Conservation (phyloP, 495 filamentous ascomycete genomes). For the Lasiosphaeriaceae sp. region DNA sequence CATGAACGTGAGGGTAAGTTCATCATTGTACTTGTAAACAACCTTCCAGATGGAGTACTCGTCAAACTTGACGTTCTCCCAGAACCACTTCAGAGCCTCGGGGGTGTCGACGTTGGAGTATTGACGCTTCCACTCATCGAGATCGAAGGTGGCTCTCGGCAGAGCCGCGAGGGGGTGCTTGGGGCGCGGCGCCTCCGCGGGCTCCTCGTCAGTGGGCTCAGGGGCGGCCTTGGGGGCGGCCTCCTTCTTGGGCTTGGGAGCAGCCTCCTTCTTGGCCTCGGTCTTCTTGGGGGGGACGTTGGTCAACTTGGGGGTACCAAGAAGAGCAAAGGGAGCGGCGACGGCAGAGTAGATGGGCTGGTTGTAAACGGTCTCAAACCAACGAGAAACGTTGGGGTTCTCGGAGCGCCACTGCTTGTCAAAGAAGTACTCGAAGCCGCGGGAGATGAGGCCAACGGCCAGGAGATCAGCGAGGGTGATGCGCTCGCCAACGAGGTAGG, state of each 20-base stretch:
- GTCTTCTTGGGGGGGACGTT: constrained; percentile 86
- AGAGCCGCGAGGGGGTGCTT: constrained; percentile 96
- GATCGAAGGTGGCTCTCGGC: constrained; percentile 68
- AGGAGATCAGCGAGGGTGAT: constrained; percentile 95
- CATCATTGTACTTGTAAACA: constrained; percentile 97
- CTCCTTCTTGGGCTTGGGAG: constrained; percentile 43
- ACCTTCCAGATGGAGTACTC: constrained; percentile 93
- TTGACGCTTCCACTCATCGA: constrained; percentile 97
- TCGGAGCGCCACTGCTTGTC: constrained; percentile 79
- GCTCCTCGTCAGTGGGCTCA: constrained; percentile 64
- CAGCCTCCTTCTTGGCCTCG: constrained; percentile 56
- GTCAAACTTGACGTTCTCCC: constrained; percentile 85
- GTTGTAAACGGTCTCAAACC: constrained; percentile 91
- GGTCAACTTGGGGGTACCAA: constrained; percentile 78
- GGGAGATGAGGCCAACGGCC: constrained; percentile 67
- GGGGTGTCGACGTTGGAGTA: constrained; percentile 97
- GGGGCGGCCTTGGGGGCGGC: constrained; percentile 55
- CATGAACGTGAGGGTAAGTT: constrained; percentile 98
- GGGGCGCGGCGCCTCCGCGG: constrained; percentile 65
- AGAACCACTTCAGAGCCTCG: constrained; percentile 93
- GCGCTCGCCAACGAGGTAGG: constrained; percentile 96
- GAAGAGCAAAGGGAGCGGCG: constrained; percentile 65
- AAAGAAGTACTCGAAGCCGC: constrained; percentile 83
- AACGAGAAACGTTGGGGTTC: constrained; percentile 82
- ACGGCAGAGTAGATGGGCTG: constrained; percentile 84